A percentile compares a stretch with the other conserved stretches of the same genome.
Evolutionary conservation across 2,329 filamentous ascomycete species (phyloP).

Genomic region (Talaromyces funiculosus): DNA sequence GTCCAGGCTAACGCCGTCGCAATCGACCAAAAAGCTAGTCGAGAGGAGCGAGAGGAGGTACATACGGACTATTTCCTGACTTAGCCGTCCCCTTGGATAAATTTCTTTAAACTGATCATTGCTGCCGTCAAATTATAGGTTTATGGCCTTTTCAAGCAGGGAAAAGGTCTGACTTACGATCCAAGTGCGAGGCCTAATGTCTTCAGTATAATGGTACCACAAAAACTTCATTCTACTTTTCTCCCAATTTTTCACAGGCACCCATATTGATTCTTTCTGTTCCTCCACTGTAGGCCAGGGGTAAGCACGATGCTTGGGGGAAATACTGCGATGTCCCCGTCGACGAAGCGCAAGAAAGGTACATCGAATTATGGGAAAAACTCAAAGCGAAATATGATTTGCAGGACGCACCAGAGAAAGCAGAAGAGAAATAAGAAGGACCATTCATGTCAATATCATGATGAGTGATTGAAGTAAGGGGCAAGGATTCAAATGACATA

Average conservation of each 20-base stretch:
- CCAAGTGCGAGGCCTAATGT: constrained; percentile 13
- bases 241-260: neutral
- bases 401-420: neutral
- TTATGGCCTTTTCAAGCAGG: constrained; percentile 39
- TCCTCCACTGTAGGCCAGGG: constrained; percentile 59
- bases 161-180: neutral
- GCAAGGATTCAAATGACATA: neutral
- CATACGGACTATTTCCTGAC: neutral
- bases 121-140: constrained; percentile 20
- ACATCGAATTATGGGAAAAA: constrained; percentile 65
- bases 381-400: constrained; percentile 63
- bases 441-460: neutral
- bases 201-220: constrained; percentile 37
- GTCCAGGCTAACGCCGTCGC: no score
- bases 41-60: no score
- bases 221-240: neutral
- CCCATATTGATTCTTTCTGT: neutral
- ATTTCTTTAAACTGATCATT: neutral
- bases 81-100: neutral
- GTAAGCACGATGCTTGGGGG: constrained; percentile 75
- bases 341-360: constrained; percentile 67
- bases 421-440: neutral
- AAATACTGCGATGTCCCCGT: constrained; percentile 49
- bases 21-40: no score
- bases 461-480: neutral